Evolutionary conservation across 2,329 filamentous ascomycete species (phyloP), one percentile per base, ranked within the genome.

Genomic region (Aspergillus hortae): DNA sequence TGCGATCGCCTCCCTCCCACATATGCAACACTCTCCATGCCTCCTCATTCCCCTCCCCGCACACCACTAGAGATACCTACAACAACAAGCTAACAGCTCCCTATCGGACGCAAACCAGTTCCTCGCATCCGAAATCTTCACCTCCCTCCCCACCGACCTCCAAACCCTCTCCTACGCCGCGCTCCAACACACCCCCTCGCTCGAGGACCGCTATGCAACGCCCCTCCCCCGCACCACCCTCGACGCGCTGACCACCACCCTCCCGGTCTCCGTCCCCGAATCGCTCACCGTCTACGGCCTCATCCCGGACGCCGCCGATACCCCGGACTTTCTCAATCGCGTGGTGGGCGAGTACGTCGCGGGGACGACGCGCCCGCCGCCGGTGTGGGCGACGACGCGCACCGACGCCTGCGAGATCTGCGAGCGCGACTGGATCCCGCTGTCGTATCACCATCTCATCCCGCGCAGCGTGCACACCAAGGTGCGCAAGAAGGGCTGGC

Each of bases 401-500:
- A 71, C 75, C 0, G 66, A 71, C 3, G 78, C 76, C 4, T 95
- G 90, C 69, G 90, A 95, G 73, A 80, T 95, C 21, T 95, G 90
- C 67, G 81, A 77, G 1, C 78, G 90, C 1, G 81, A 84, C 56
- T 90, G 88, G 83, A 82, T 94, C 19, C 83, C 84, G 7, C 71
- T 94, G 55, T 89, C 87, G 1, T 95, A 94, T 67, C 90, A 95
- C 66, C 90, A 95, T 72, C 75, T 95, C 41, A 91, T 95, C 49
- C 90, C 90, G n/a, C 81, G 84, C 38, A 80, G 82, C 41, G 85
- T 90, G 53, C 90, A 95, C 69, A 84, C 81, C 6, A 90, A 90
- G 66, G 89, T 82, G 3, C 67, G 90, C 36, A 90, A 88, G 75
- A 77, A 89, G 40, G 87, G 87, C 1, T 95, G 90, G 90, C 88